Evolutionary conservation across 305 asterid genomes (phyloP).

Genomic region (Solanum hybrid): DNA sequence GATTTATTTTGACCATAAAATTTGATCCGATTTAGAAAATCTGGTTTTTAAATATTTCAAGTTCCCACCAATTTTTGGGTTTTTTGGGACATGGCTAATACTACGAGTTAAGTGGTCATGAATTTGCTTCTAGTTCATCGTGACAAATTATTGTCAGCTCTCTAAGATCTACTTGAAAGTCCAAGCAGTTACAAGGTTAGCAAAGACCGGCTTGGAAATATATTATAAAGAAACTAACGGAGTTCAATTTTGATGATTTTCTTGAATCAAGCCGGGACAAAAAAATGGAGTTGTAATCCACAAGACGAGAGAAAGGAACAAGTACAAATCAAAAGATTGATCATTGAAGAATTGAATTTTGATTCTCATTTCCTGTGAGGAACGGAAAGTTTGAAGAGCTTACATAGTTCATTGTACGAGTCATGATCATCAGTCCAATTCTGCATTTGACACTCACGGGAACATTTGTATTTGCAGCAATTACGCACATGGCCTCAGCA

Average conservation of each 20-base stretch:
- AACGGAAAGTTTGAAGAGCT: constrained; percentile 22
- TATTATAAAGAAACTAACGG: background rate
- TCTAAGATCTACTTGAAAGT: background rate
- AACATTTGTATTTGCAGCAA: constrained; percentile 74
- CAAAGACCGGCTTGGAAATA: too few relatives aligned
- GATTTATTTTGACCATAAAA: background rate
- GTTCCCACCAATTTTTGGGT: background rate
- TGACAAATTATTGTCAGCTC: background rate
- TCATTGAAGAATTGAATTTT: background rate
- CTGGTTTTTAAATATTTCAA: background rate
- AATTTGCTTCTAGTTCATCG: background rate
- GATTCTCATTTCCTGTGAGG: background rate
- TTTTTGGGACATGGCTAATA: background rate
- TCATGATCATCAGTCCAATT: constrained; percentile 86
- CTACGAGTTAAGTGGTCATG: background rate
- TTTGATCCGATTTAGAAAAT: background rate
- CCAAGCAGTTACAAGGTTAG: too few relatives aligned
- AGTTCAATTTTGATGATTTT: background rate
- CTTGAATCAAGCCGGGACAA: background rate
- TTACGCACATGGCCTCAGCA: constrained; percentile 91
- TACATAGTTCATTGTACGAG: constrained; percentile 83
- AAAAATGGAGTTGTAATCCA: background rate
- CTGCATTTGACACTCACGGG: constrained; percentile 96
- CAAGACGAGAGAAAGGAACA: background rate
- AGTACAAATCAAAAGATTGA: background rate